A percentile compares a stretch with the other conserved stretches of the same genome.
These are phyloP conservation scores for Cordyceps javanica DNA, from an alignment of 2,329 filamentous ascomycete genomes.

Conservation along the genomic window DNA sequence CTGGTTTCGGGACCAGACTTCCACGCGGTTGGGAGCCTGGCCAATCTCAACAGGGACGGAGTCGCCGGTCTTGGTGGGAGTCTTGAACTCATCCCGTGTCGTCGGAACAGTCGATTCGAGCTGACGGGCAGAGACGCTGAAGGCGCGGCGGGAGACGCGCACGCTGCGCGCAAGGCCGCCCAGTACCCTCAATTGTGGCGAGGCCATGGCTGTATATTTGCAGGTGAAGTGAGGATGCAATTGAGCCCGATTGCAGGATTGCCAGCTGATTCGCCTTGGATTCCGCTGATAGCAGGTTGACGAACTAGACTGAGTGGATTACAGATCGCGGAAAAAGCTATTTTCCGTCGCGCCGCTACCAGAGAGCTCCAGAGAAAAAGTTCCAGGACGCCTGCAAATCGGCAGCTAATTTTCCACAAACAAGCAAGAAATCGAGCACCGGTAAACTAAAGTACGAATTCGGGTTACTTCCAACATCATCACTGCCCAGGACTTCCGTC, in stretches of 20 bases:
- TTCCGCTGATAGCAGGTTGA: slow-evolving; percentile 6
- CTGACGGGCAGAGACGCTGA: slow-evolving; percentile 42
- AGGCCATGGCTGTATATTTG: slow-evolving; percentile 31
- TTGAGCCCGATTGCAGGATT: not conserved
- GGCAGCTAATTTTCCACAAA: not conserved
- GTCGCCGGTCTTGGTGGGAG: slow-evolving; percentile 38
- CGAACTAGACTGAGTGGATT: slow-evolving; percentile 14
- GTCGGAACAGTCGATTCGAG: slow-evolving; percentile 38
- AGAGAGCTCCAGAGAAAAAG: slow-evolving; percentile 13
- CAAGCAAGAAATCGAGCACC: not conserved
- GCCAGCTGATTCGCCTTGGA: slow-evolving; percentile 1
- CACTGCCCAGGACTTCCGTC: too few species aligned
- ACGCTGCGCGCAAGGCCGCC: slow-evolving; percentile 38
- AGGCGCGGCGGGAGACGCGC: slow-evolving; percentile 39
- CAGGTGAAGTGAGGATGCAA: not conserved
- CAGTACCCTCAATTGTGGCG: slow-evolving; percentile 40
- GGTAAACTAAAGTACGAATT: not conserved
- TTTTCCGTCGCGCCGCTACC: not conserved
- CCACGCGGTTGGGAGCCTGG: slow-evolving; percentile 83
- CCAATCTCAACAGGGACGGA: slow-evolving; percentile 42
- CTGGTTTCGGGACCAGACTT: slow-evolving; percentile 82
- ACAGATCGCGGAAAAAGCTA: slow-evolving; percentile 14
- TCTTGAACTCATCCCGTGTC: slow-evolving; percentile 30
- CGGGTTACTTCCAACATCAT: not conserved
- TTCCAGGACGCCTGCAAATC: not conserved